A percentile compares a stretch with the other conserved stretches of the same genome.
These are phyloP conservation scores for Salvia splendens DNA, from an alignment of 257 asterid species.

Conservation along the genomic window DNA sequence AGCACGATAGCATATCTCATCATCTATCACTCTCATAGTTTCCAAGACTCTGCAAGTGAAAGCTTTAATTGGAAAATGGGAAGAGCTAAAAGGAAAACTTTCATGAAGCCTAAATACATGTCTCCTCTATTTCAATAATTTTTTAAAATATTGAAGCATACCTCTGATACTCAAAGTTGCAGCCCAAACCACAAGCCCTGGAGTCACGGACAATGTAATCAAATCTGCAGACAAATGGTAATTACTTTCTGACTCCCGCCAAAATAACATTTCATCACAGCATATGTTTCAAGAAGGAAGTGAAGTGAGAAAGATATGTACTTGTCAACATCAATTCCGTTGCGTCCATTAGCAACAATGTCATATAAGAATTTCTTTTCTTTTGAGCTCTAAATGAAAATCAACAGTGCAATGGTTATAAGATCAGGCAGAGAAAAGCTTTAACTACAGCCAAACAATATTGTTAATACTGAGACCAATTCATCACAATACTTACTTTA, in stretches of 20 bases:
- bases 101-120: slow-evolving; percentile 13
- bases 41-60: slow-evolving; percentile 69
- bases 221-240: slow-evolving; percentile 53
- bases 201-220: slow-evolving; percentile 92
- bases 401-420: neutral
- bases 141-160: slow-evolving; percentile 29
- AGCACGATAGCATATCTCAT: slow-evolving; percentile 90
- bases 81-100: no score
- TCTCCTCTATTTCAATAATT: slow-evolving; percentile 5
- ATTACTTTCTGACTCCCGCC: no score
- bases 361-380: slow-evolving; percentile 79
- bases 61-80: slow-evolving; percentile 15
- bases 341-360: slow-evolving; percentile 92
- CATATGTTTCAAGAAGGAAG: slow-evolving; percentile 25
- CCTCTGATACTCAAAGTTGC: slow-evolving; percentile 84
- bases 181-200: slow-evolving; percentile 91
- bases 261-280: slow-evolving; percentile 6
- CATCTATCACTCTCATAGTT: slow-evolving; percentile 81
- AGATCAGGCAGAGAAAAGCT: slow-evolving; percentile 11
- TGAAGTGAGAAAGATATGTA: slow-evolving; percentile 38
- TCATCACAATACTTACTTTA: slow-evolving; percentile 48
- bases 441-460: slow-evolving; percentile 18
- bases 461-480: slow-evolving; percentile 12
- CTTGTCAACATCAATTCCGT: slow-evolving; percentile 98
- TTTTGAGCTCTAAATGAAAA: slow-evolving; percentile 48